Base-by-base conservation (phyloP, 225 moss, liverwort and hornwort species). In the Climacium dendroides region DNA sequence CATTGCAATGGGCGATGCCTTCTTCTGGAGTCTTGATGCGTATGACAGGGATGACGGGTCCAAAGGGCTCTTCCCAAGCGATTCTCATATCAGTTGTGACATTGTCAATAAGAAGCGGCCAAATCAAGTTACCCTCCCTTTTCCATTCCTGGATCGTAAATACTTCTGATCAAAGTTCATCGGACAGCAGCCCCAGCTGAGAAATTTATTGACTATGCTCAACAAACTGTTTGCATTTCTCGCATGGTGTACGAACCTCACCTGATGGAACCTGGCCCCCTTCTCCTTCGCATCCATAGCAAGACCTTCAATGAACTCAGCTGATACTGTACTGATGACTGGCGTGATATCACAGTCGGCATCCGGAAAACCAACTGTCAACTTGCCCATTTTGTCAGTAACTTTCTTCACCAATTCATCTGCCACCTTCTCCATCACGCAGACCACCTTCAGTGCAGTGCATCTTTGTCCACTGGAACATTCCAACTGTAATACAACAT, bases 1-100 rank as follows among this genome's bases (percentile, higher is more conserved):
- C 81, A 81, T 92, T 91, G 87, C 91, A 91, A 70, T 86, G 90
- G 39, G 83, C 32, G 30, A 91, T 86, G 83, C 91, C 91, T 86
- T 91, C 91, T 89, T 89, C 80, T 48, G 83, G 87, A 61, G 76
- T 80, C 78, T 88, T 91, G 80, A 91, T 92, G 78, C 89, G 91
- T 5, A 91, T 52, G 72, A 92, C 66, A 41, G 88, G 91, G 58
- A 92, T 91, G 34, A 92, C 34, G 9, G 91, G 91, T 80, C 91
- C 91, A 25, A 92, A 92, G 45, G 91, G 91, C 83, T 92, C 92
- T 86, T 92, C 86, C 86, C 86, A 92, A 24, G 91, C 89, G 19
- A 91, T 92, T 86, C 91, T 83, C 91, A 91, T 88, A 23, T 91
- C 86, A 67, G 81, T 63, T 37, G 82, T 89, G 54, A 91, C 89